Percentiles rank a stretch among this genome's conserved stretches.
phyloP scores from a whole-genome alignment of 139 green algal species.

The Ettlia oleoabundans region DNA sequence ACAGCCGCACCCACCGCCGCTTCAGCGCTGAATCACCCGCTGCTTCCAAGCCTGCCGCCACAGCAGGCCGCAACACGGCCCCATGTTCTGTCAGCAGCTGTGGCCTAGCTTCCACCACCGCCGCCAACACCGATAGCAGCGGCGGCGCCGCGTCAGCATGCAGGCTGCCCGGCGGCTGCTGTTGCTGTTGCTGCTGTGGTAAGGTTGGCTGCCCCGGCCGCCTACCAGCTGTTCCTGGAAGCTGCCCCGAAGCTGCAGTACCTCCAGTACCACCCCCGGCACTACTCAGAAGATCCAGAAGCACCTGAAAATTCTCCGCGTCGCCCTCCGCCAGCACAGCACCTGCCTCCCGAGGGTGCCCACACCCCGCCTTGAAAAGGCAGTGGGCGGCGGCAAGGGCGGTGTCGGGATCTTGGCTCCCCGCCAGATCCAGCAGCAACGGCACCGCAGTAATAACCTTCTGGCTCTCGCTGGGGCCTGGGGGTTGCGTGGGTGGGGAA shows the following conservation, averaged over 20 bases:
- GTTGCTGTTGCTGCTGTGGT: background rate
- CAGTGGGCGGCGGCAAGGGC: conserved; percentile 10
- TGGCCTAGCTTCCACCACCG: conserved; percentile 1
- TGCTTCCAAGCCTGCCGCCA: conserved; percentile 4
- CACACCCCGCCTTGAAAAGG: conserved; percentile 14
- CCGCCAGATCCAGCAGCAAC: conserved; percentile 25
- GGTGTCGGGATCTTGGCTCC: background rate
- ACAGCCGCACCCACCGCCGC: conserved; percentile 1
- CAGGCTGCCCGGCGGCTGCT: background rate
- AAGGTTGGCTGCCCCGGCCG: background rate
- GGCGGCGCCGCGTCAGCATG: conserved; percentile 9
- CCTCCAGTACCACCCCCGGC: background rate
- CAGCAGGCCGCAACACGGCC: background rate
- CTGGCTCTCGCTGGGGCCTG: conserved; percentile 6
- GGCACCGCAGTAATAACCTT: conserved; percentile 16
- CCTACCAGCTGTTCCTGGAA: background rate
- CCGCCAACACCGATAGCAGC: conserved; percentile 9
- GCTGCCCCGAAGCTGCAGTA: background rate
- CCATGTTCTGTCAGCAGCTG: background rate
- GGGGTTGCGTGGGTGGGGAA: no score
- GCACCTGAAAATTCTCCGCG: background rate
- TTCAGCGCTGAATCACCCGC: background rate
- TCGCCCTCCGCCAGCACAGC: background rate
- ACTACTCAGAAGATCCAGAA: background rate
- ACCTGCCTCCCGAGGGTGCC: background rate